Base-by-base conservation (phyloP, 768 basidiomycete genomes). In the Serendipita sp. region DNA sequence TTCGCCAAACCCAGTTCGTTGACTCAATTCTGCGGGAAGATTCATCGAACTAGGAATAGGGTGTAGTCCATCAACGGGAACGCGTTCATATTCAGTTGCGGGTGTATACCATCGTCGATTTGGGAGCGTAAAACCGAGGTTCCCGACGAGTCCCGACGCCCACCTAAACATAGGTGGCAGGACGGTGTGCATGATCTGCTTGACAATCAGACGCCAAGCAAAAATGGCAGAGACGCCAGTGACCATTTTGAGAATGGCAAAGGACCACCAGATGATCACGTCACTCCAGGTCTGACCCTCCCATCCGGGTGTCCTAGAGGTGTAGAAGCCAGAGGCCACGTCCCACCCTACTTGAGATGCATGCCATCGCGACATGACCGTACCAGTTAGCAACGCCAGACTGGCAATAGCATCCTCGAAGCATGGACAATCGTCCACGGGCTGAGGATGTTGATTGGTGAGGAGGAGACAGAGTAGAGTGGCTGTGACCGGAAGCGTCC, bases 391-490 rank as follows among this genome's bases (percentile, higher is more conserved):
- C 46, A 92, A 92, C 30, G 89, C 85, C n/a, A 88, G 75, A 68
- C 93, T 87, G 0, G 95, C 92, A 62, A 97, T 94, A 2, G 94
- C 91, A 70, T 98, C 95, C 71, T 96, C 95, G 74, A 96, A 99
- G 74, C 95, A 97, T 1, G 95, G 95, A 69, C 95, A 97, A 70
- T 95, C 91, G 65, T 98, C 94, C 7, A 95, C 89, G 0, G 95
- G 95, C 68, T 94, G 88, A 0, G 94, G 92, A 70, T 94, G 91
- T 67, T 89, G 84, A 70, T 92, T 86, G n/a, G 94, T 85, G 18
- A 88, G 75, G 3, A 89, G 75, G 13, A 91, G 75, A 65, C 81
- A 83, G n/a, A 88, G 67, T 0, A 84, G 79, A 13, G 47, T 34
- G 32, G 86, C 77, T 47, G 87, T 86, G n/a, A 86, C 83, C 77